Percentiles rank a stretch among this genome's conserved stretches.
phyloP scores from a whole-genome alignment of 345 rosid genomes.

The Brassica carinata region DNA sequence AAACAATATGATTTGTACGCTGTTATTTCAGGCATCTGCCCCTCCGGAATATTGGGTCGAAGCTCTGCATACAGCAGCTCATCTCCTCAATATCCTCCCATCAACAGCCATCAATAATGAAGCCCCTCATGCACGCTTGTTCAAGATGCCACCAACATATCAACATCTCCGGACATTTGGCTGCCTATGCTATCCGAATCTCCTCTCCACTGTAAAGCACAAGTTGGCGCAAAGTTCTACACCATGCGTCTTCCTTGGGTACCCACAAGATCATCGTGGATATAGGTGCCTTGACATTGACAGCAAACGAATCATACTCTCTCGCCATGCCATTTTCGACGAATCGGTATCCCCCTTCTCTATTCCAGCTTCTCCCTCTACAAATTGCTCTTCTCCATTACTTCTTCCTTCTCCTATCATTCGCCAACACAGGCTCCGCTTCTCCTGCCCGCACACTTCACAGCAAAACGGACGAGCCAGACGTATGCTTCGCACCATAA shows the following conservation, averaged over 20 bases:
- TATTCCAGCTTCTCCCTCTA: too few relatives aligned
- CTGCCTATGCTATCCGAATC: neutral
- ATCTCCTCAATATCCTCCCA: neutral
- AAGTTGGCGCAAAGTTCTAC: neutral
- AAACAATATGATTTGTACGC: neutral
- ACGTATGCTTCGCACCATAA: neutral
- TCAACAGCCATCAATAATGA: neutral
- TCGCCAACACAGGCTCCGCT: neutral
- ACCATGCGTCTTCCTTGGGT: neutral
- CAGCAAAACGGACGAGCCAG: neutral
- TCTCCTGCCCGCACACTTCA: neutral
- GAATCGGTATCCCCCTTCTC: neutral
- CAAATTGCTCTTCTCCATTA: neutral
- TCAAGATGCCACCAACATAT: neutral
- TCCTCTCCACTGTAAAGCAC: neutral
- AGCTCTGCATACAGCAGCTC: neutral
- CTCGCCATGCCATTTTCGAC: neutral
- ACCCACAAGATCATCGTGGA: neutral
- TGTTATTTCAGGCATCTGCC: neutral
- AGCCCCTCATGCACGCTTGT: neutral
- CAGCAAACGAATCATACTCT: neutral
- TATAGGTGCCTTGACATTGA: neutral
- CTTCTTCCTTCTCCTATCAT: neutral
- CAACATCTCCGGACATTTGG: neutral
- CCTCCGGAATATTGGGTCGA: neutral